Evolutionary conservation across 768 basidiomycete genomes (phyloP).

Genomic region (Cystofilobasidium capitatum): DNA sequence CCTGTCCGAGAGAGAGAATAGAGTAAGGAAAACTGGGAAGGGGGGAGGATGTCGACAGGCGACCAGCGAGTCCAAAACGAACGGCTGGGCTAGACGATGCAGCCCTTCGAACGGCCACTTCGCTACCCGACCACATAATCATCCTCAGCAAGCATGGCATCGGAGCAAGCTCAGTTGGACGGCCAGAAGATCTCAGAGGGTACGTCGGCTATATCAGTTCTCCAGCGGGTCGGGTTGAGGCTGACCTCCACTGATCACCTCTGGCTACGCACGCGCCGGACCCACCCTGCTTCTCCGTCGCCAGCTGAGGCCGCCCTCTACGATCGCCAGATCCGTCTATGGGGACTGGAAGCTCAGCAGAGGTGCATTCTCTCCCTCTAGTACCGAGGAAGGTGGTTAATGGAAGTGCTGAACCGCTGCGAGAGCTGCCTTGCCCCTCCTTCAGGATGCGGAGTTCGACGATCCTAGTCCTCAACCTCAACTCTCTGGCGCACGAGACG

Average conservation of each 20-base stretch:
- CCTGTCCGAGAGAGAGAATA: too few relatives aligned
- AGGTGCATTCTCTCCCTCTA: constrained; percentile 46
- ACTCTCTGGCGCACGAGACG: constrained; percentile 79
- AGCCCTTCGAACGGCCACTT: neutral
- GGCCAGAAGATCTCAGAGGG: constrained; percentile 16
- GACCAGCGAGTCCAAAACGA: too few relatives aligned
- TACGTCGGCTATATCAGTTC: neutral
- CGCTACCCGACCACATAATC: neutral
- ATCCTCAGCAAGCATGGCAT: neutral
- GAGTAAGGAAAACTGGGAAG: neutral
- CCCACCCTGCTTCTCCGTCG: too few relatives aligned
- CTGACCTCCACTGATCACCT: neutral
- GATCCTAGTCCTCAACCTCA: constrained; percentile 67
- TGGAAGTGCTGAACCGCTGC: neutral
- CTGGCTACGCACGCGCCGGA: neutral
- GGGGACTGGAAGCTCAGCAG: constrained; percentile 97
- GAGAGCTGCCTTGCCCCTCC: neutral
- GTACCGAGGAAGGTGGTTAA: neutral
- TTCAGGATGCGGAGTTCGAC: constrained; percentile 86
- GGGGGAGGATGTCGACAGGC: too few relatives aligned
- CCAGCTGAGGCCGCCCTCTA: constrained; percentile 62
- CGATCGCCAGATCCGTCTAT: constrained; percentile 91
- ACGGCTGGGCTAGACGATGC: neutral
- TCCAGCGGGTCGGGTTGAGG: neutral
- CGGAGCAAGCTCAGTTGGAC: neutral